Evolutionary conservation across 768 basidiomycete genomes (phyloP).

Genomic region (Hericium erinaceus): DNA sequence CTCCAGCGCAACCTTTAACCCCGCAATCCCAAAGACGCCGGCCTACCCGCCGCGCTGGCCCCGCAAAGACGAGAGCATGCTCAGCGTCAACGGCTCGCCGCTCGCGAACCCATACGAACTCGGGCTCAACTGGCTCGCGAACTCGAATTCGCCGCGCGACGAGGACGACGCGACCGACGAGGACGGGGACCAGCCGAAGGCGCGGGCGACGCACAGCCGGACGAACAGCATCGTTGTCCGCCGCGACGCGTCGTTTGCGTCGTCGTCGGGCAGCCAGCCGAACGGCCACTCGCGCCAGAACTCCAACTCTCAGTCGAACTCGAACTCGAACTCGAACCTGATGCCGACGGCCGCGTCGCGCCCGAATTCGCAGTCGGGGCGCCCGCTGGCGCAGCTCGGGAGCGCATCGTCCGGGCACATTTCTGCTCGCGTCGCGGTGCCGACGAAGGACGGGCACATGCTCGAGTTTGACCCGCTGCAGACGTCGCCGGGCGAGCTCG

Average conservation of each 20-base stretch:
- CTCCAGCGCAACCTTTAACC: slow-evolving; percentile 65
- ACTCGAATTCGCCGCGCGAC: slow-evolving; percentile 40
- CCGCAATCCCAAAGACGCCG: slow-evolving; percentile 50
- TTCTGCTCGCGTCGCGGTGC: slow-evolving; percentile 63
- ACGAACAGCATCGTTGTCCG: slow-evolving; percentile 55
- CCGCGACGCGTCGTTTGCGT: slow-evolving; percentile 39
- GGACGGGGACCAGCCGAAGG: slow-evolving; percentile 10
- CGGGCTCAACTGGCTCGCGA: slow-evolving; percentile 49
- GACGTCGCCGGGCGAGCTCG: slow-evolving; percentile 62
- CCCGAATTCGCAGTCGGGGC: slow-evolving; percentile 13
- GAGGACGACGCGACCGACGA: slow-evolving; percentile 24
- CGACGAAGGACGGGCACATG: slow-evolving; percentile 72
- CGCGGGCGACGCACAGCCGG: slow-evolving; percentile 19
- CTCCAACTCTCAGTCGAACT: slow-evolving; percentile 26
- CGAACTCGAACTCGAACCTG: slow-evolving; percentile 22
- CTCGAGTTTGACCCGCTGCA: slow-evolving; percentile 79
- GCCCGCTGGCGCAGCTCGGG: not conserved
- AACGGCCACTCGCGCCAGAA: not conserved
- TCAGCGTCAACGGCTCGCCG: slow-evolving; percentile 78
- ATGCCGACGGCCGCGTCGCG: slow-evolving; percentile 9
- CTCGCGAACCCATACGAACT: slow-evolving; percentile 70
- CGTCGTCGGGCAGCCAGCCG: slow-evolving; percentile 14
- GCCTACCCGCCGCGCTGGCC: slow-evolving; percentile 57
- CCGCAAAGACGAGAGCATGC: slow-evolving; percentile 66
- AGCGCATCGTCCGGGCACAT: slow-evolving; percentile 21